These are phyloP conservation scores for Fusarium algeriense DNA, from an alignment of 2,329 filamentous ascomycete species.

Conservation along the genomic window DNA sequence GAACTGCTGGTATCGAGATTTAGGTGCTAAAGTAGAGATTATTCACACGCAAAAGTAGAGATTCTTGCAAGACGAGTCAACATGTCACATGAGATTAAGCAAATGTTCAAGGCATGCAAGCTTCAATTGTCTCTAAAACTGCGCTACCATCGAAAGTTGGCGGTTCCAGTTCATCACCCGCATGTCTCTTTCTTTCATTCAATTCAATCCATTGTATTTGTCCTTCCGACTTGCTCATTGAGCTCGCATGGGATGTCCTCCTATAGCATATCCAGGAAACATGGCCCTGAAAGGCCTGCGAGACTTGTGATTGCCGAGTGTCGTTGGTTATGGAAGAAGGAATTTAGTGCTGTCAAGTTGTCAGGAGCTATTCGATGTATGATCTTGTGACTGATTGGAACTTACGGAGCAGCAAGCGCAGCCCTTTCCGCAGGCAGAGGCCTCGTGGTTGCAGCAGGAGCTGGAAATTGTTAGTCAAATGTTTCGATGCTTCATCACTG, in stretches of 20 bases:
- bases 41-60: too few species aligned
- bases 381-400: accelerated
- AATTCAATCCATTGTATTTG: constrained; percentile 16
- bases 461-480: constrained; percentile 21
- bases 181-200: constrained; percentile 42
- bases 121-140: constrained; percentile 42
- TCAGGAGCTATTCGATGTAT: constrained; percentile 8
- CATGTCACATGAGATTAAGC: constrained; percentile 8
- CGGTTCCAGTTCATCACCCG: constrained; percentile 35
- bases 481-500: not conserved
- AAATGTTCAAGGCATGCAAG: constrained; percentile 42
- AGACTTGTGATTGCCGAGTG: constrained; percentile 14
- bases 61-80: not conserved
- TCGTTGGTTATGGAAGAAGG: constrained; percentile 31
- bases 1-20: not conserved
- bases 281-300: constrained; percentile 26
- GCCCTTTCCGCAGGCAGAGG: constrained; percentile 29
- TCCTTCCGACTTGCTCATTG: constrained; percentile 23
- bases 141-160: constrained; percentile 40
- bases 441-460: constrained; percentile 43
- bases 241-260: constrained; percentile 9
- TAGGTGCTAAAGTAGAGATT: not conserved
- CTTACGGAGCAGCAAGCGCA: constrained; percentile 48
- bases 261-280: constrained; percentile 19
- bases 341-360: constrained; percentile 45